Conservation (phyloP, 441 rosid species). For the Brassica balearica region DNA sequence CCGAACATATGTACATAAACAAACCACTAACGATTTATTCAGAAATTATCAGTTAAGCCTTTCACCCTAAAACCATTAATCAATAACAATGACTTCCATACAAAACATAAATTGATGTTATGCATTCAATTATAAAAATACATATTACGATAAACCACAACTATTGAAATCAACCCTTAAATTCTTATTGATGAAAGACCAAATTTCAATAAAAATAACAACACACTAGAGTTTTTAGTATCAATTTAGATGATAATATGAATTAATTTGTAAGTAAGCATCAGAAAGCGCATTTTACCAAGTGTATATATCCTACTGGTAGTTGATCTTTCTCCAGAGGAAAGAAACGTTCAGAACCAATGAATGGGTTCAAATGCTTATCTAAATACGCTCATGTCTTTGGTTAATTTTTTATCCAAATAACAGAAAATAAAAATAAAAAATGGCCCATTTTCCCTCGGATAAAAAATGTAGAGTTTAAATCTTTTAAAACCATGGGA, state of each 20-base stretch:
- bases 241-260: background rate
- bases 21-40: background rate
- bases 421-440: background rate
- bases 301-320: background rate
- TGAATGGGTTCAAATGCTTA: background rate
- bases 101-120: background rate
- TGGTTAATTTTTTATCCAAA: background rate
- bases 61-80: slow-evolving; percentile 5
- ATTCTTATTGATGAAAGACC: background rate
- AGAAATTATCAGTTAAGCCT: background rate
- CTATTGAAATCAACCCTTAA: background rate
- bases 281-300: slow-evolving; percentile 4
- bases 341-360: slow-evolving; percentile 5
- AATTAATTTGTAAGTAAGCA: background rate
- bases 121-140: background rate
- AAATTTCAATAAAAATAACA: background rate
- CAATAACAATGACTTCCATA: background rate
- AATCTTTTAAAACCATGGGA: slow-evolving; percentile 4
- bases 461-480: background rate
- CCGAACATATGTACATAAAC: background rate
- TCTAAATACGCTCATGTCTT: background rate
- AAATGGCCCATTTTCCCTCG: background rate
- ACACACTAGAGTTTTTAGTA: background rate
- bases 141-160: background rate
- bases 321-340: slow-evolving; percentile 1